Percentiles rank a stretch among this genome's conserved stretches.
Evolutionary conservation across 1,284 basidiomycete species (phyloP).

Genomic region (Tilletia indica): DNA sequence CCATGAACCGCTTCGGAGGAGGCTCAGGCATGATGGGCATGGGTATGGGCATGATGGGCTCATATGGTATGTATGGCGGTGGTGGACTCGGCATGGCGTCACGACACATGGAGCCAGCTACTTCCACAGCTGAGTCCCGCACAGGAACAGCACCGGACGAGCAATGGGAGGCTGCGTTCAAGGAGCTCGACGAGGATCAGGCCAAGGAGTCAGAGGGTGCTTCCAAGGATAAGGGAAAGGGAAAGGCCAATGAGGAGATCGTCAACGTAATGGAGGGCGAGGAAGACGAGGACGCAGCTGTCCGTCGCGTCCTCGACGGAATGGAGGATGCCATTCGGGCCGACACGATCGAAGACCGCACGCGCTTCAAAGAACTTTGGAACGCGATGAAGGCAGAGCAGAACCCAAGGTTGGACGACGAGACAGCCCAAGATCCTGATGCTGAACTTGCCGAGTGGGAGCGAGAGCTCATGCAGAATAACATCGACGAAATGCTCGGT

Average conservation of each 20-base stretch:
- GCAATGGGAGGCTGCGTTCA: slow-evolving; percentile 25
- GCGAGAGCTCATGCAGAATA: slow-evolving; percentile 59
- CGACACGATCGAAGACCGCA: slow-evolving; percentile 39
- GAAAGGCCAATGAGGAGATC: slow-evolving; percentile 41
- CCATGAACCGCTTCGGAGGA: slow-evolving; percentile 35
- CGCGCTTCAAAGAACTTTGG: slow-evolving; percentile 54
- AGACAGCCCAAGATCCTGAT: slow-evolving; percentile 33
- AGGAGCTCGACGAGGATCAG: slow-evolving; percentile 47
- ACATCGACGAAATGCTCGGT: slow-evolving; percentile 64
- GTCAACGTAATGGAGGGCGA: slow-evolving; percentile 32
- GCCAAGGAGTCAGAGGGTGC: slow-evolving; percentile 51
- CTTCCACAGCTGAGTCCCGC: neutral
- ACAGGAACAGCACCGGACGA: neutral
- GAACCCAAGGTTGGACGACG: slow-evolving; percentile 27
- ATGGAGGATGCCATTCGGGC: slow-evolving; percentile 43
- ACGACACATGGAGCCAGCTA: neutral
- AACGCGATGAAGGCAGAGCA: slow-evolving; percentile 36
- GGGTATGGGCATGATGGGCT: slow-evolving; percentile 29
- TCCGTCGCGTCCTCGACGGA: slow-evolving; percentile 45
- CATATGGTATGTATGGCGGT: slow-evolving; percentile 15
- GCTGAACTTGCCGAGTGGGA: slow-evolving; percentile 68
- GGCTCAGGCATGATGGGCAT: slow-evolving; percentile 34
- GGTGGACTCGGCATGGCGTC: slow-evolving; percentile 20
- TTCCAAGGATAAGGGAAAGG: slow-evolving; percentile 40
- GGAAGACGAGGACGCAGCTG: slow-evolving; percentile 43